These are phyloP conservation scores for Fusarium decemcellulare DNA, from an alignment of 2,329 filamentous ascomycete genomes.

Conservation along the genomic window DNA sequence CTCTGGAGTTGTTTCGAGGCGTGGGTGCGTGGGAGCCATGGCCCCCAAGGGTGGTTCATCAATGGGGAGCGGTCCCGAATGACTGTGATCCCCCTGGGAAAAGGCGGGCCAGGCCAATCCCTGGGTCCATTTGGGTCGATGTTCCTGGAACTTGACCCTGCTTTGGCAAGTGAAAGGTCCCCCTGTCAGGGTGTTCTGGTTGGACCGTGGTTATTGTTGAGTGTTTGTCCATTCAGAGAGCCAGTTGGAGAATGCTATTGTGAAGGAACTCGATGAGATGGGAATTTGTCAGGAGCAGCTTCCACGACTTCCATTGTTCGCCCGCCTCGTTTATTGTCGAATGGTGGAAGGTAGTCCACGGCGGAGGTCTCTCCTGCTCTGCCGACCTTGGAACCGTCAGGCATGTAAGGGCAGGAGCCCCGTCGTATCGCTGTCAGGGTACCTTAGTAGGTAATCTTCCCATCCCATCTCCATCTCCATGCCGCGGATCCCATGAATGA, in stretches of 20 bases:
- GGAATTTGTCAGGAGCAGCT: too few species aligned
- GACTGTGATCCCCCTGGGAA: slow-evolving; percentile 37
- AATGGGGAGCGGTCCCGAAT: slow-evolving; percentile 26
- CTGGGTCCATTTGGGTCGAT: slow-evolving; percentile 39
- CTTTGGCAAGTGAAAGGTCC: slow-evolving; percentile 33
- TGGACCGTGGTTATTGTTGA: slow-evolving; percentile 10
- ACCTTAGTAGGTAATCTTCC: slow-evolving; percentile 9
- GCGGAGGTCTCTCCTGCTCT: not conserved
- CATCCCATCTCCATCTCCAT: slow-evolving; percentile 29
- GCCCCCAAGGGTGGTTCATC: slow-evolving; percentile 18
- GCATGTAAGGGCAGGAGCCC: slow-evolving; percentile 1
- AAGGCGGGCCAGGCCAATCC: slow-evolving; percentile 34
- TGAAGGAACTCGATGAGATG: not conserved
- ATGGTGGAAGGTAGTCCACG: not conserved
- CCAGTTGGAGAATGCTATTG: not conserved
- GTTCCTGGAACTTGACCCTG: slow-evolving; percentile 38
- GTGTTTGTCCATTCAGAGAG: slow-evolving; percentile 15
- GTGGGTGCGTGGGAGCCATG: slow-evolving; percentile 8
- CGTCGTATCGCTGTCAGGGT: slow-evolving; percentile 4
- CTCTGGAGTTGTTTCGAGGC: slow-evolving; percentile 22
- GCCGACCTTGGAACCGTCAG: not conserved
- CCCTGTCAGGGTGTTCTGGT: slow-evolving; percentile 7
- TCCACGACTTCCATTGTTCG: slow-evolving; percentile 1
- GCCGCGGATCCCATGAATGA: slow-evolving; percentile 32
- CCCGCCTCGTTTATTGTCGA: not conserved